Conservation (phyloP, 768 basidiomycete genomes). For the Suillus hirtellus region DNA sequence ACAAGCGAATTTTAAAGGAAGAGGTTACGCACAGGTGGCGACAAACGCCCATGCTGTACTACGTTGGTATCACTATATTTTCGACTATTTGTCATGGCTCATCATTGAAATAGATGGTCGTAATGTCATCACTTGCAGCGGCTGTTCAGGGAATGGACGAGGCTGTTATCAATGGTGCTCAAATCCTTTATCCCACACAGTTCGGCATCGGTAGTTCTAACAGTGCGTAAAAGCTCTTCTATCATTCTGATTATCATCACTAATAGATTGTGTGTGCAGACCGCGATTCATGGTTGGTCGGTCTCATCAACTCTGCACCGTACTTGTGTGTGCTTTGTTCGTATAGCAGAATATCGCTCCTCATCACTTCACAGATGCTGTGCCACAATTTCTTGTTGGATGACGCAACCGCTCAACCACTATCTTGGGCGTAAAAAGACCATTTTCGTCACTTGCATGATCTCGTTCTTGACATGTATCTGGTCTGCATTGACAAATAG, state of each 20-base stretch:
- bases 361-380: slow-evolving; percentile 41
- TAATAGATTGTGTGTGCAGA: slow-evolving; percentile 21
- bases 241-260: slow-evolving; percentile 14
- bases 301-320: slow-evolving; percentile 69
- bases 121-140: slow-evolving; percentile 70
- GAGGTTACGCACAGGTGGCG: slow-evolving; percentile 51
- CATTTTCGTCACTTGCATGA: slow-evolving; percentile 58
- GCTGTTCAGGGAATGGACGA: slow-evolving; percentile 65
- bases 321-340: slow-evolving; percentile 42
- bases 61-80: slow-evolving; percentile 21
- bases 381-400: slow-evolving; percentile 59
- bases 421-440: slow-evolving; percentile 61
- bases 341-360: slow-evolving; percentile 13
- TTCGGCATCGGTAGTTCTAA: slow-evolving; percentile 47
- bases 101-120: slow-evolving; percentile 45
- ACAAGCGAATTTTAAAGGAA: slow-evolving; percentile 40
- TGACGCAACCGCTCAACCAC: slow-evolving; percentile 70
- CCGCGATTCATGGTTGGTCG: slow-evolving; percentile 72
- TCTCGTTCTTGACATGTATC: slow-evolving; percentile 54
- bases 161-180: slow-evolving; percentile 46
- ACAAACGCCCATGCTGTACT: slow-evolving; percentile 49
- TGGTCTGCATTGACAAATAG: slow-evolving; percentile 56
- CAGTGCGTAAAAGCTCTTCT: slow-evolving; percentile 20
- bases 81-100: slow-evolving; percentile 16
- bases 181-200: slow-evolving; percentile 48